Evolutionary conservation across 257 asterid species (phyloP).

Genomic region (Thymus mandschuricus): DNA sequence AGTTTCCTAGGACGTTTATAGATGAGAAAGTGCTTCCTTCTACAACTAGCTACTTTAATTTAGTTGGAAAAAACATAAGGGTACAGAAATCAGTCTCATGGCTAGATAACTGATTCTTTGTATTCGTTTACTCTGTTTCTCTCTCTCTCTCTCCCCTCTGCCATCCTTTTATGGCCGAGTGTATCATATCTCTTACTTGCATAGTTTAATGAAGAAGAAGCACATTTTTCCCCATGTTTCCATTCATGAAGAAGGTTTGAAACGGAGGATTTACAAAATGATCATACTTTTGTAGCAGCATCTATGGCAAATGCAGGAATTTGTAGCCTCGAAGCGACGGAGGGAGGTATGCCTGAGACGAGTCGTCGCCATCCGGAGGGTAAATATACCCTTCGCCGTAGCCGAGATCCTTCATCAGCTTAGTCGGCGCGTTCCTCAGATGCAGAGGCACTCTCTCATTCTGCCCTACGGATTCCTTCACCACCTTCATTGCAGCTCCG

Average conservation of each 20-base stretch:
- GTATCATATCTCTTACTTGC: slow-evolving; percentile 38
- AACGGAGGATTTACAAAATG: not conserved
- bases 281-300: not conserved
- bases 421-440: slow-evolving; percentile 90
- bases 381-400: slow-evolving; percentile 71
- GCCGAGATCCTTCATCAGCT: slow-evolving; percentile 83
- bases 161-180: slow-evolving; percentile 46
- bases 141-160: slow-evolving; percentile 33
- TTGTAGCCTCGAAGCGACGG: slow-evolving; percentile 67
- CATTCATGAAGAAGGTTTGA: not conserved
- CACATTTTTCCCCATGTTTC: not conserved
- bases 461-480: slow-evolving; percentile 78
- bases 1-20: slow-evolving; percentile 39
- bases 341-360: slow-evolving; percentile 63
- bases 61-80: slow-evolving; percentile 24
- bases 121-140: slow-evolving; percentile 34
- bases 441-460: slow-evolving; percentile 83
- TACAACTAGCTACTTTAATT: slow-evolving; percentile 25
- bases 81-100: slow-evolving; percentile 33
- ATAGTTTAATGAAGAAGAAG: slow-evolving; percentile 16
- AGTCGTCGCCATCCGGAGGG: slow-evolving; percentile 62
- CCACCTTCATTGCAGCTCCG: slow-evolving; percentile 58
- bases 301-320: slow-evolving; percentile 69
- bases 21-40: slow-evolving; percentile 36
- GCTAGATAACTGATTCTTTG: slow-evolving; percentile 47